Conservation (phyloP, 129 eudicot species). For the Flaveria linearis region DNA sequence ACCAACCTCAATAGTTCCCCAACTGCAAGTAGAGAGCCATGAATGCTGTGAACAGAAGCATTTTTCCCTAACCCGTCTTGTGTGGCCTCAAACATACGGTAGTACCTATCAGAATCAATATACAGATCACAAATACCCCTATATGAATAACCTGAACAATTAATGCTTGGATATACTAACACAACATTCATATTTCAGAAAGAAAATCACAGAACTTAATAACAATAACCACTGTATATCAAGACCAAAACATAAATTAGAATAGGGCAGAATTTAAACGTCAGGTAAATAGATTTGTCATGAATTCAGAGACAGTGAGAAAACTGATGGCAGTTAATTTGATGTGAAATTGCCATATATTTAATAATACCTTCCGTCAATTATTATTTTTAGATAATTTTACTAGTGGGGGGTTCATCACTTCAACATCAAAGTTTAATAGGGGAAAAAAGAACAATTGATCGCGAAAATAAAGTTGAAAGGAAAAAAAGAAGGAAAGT, state of each 20-base stretch:
- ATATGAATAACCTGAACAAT: slow-evolving; percentile 13
- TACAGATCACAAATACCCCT: slow-evolving; percentile 14
- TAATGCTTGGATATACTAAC: slow-evolving; percentile 7
- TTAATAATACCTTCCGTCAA: background rate
- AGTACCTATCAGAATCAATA: slow-evolving; percentile 64
- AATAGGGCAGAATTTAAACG: background rate
- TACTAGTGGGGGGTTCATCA: background rate
- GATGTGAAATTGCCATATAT: background rate
- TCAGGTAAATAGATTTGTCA: background rate
- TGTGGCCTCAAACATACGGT: slow-evolving; percentile 99
- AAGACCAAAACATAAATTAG: slow-evolving; percentile 2
- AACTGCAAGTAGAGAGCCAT: slow-evolving; percentile 97
- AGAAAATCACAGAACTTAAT: slow-evolving; percentile 1
- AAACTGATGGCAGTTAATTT: background rate
- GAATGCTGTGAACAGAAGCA: slow-evolving; percentile 97
- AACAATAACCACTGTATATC: background rate
- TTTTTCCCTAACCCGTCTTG: slow-evolving; percentile 96
- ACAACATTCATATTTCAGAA: slow-evolving; percentile 3
- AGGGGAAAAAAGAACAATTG: background rate
- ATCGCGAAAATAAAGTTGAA: background rate
- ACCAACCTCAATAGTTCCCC: slow-evolving; percentile 98
- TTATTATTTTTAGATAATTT: background rate
- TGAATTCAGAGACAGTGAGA: background rate
- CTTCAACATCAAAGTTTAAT: slow-evolving; percentile 7
- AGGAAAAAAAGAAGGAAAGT: slow-evolving; percentile 17